Evolutionary conservation across 1,284 basidiomycete species (phyloP).

Genomic region (Pulchroboletus neoregius): DNA sequence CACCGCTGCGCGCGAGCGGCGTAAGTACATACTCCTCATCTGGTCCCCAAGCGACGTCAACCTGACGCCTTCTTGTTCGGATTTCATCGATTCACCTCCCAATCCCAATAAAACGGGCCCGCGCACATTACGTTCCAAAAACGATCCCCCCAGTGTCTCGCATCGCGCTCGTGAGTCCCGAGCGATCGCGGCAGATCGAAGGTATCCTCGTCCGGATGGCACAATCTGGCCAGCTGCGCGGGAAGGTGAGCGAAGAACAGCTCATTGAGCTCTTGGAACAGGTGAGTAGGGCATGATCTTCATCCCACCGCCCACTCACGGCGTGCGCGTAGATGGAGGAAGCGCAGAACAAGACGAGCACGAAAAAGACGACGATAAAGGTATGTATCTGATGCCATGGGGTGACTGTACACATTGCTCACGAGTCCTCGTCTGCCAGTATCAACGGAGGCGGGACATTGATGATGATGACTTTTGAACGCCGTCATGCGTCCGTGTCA

Average conservation of each 20-base stretch:
- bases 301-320: background rate
- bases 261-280: slow-evolving; percentile 92
- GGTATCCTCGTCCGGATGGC: slow-evolving; percentile 86
- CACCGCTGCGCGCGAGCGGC: slow-evolving; percentile 81
- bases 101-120: too few species aligned
- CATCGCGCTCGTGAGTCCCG: slow-evolving; percentile 89
- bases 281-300: slow-evolving; percentile 43
- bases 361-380: slow-evolving; percentile 64
- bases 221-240: slow-evolving; percentile 86
- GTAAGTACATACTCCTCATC: slow-evolving; percentile 50
- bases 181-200: slow-evolving; percentile 85
- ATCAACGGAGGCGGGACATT: slow-evolving; percentile 65
- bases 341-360: slow-evolving; percentile 49
- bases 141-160: slow-evolving; percentile 62
- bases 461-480: slow-evolving; percentile 68
- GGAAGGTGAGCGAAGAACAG: slow-evolving; percentile 83
- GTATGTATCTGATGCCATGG: slow-evolving; percentile 40
- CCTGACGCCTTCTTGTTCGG: slow-evolving; percentile 1
- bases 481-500: background rate
- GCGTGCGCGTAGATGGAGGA: slow-evolving; percentile 58
- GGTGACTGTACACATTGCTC: background rate
- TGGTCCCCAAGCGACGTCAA: background rate
- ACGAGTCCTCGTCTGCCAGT: slow-evolving; percentile 41
- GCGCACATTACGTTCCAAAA: too few species aligned
- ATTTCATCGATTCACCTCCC: background rate